Percentiles rank a stretch among this genome's conserved stretches.
Conservation (phyloP, 495 filamentous ascomycete species). For the Aspergillus avenaceus region DNA sequence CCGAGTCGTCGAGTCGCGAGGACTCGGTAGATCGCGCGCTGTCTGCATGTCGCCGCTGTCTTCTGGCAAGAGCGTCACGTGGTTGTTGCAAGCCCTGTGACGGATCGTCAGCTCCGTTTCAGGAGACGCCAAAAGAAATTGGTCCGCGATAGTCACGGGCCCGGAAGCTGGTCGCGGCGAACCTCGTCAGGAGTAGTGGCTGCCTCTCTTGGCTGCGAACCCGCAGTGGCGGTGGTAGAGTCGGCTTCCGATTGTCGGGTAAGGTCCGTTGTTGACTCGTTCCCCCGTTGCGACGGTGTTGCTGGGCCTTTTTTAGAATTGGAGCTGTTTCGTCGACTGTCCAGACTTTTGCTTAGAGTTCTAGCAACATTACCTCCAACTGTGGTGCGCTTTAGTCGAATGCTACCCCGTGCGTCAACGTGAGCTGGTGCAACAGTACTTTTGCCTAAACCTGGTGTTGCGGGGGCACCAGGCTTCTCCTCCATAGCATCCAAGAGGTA, state of each 20-base stretch:
- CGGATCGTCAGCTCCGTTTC: slow-evolving; percentile 19
- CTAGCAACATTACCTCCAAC: slow-evolving; percentile 62
- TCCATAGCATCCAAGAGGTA: slow-evolving; percentile 91
- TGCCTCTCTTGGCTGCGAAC: slow-evolving; percentile 31
- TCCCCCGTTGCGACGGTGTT: slow-evolving; percentile 28
- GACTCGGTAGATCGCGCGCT: slow-evolving; percentile 11
- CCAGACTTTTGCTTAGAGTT: slow-evolving; percentile 79
- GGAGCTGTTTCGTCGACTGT: slow-evolving; percentile 83
- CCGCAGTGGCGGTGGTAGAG: slow-evolving; percentile 8
- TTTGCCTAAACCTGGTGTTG: slow-evolving; percentile 81
- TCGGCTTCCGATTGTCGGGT: slow-evolving; percentile 32
- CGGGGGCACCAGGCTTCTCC: slow-evolving; percentile 91
- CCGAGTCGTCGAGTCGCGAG: slow-evolving; percentile 8
- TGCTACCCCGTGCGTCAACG: slow-evolving; percentile 77
- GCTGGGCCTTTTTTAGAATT: slow-evolving; percentile 64
- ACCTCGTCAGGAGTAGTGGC: slow-evolving; percentile 45
- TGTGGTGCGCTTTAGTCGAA: slow-evolving; percentile 51
- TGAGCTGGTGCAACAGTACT: slow-evolving; percentile 86
- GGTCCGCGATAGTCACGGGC: slow-evolving; percentile 34
- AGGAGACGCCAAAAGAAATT: slow-evolving; percentile 7
- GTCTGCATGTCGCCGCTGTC: slow-evolving; percentile 5
- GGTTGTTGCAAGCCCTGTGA: slow-evolving; percentile 17
- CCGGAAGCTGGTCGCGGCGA: slow-evolving; percentile 44
- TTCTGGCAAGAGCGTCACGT: background rate
- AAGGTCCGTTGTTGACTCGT: slow-evolving; percentile 36